phyloP scores from a whole-genome alignment of 164 flowering plant species.

The Aristolochia fimbriata region DNA sequence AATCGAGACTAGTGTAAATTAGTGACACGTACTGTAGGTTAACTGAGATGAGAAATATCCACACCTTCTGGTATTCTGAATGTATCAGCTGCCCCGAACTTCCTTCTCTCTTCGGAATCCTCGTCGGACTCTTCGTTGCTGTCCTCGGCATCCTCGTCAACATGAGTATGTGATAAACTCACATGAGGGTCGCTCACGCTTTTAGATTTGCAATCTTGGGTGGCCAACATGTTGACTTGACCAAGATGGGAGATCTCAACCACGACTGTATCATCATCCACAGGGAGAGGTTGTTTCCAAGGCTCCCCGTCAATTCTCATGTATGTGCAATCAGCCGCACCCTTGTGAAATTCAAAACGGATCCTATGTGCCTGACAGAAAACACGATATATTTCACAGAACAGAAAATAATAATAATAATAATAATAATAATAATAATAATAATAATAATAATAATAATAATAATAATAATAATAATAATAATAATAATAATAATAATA shows the following conservation, averaged over 20 bases:
- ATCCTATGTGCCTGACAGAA: constrained; percentile 48
- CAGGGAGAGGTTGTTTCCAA: constrained; percentile 91
- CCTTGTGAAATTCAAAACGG: constrained; percentile 80
- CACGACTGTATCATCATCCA: constrained; percentile 61
- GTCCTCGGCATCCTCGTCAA: constrained; percentile 25
- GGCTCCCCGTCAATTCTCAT: constrained; percentile 99
- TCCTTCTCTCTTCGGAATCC: constrained; percentile 41
- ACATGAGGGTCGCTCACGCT: constrained; percentile 41
- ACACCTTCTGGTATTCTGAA: constrained; percentile 64
- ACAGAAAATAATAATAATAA: not conserved
- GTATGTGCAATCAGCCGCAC: constrained; percentile 58
- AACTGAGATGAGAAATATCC: constrained; percentile 64
- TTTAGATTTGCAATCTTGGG: constrained; percentile 37
- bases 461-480: too few species aligned
- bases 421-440: too few species aligned
- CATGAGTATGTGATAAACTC: constrained; percentile 12
- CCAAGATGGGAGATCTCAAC: constrained; percentile 73
- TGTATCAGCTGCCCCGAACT: constrained; percentile 92
- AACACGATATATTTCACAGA: not conserved
- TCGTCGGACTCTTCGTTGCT: constrained; percentile 28
- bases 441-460: too few species aligned
- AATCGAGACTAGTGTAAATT: not conserved
- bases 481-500: too few species aligned
- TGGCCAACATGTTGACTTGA: constrained; percentile 85
- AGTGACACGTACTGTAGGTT: constrained; percentile 1